phyloP scores from a whole-genome alignment of 495 filamentous ascomycete species.

The Choiromyces venosus region DNA sequence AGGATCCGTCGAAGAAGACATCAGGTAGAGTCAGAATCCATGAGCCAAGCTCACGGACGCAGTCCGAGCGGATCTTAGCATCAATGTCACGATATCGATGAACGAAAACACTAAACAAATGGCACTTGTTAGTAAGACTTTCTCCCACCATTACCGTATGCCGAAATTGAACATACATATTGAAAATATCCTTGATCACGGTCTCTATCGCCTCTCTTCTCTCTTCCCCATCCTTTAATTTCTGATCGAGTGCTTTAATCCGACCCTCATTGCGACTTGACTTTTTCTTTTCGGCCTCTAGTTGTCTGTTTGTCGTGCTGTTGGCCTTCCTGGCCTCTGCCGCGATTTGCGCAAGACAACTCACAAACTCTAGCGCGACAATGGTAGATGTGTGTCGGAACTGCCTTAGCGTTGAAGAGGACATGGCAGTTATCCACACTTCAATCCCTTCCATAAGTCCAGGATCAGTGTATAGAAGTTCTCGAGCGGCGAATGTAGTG shows the following conservation, averaged over 20 bases:
- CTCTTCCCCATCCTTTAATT: constrained; percentile 59
- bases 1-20: constrained; percentile 77
- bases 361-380: constrained; percentile 67
- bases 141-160: background rate
- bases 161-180: constrained; percentile 47
- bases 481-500: constrained; percentile 65
- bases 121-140: background rate
- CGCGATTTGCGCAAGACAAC: constrained; percentile 59
- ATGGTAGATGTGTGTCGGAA: constrained; percentile 91
- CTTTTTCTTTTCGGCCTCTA: constrained; percentile 78
- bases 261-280: constrained; percentile 54
- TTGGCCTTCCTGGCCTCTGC: constrained; percentile 59
- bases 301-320: constrained; percentile 68
- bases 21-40: constrained; percentile 83
- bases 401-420: constrained; percentile 71
- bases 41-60: constrained; percentile 70
- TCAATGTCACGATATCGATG: constrained; percentile 95
- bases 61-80: constrained; percentile 75
- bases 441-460: constrained; percentile 76
- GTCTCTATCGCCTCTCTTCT: constrained; percentile 60
- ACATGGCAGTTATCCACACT: constrained; percentile 79
- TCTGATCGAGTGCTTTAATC: constrained; percentile 60
- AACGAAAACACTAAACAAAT: constrained; percentile 58
- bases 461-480: constrained; percentile 66
- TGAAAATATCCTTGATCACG: constrained; percentile 72